A percentile compares a stretch with the other conserved stretches of the same genome.
Evolutionary conservation across 2,329 filamentous ascomycete genomes (phyloP).

Genomic region (Beauveria sp.): DNA sequence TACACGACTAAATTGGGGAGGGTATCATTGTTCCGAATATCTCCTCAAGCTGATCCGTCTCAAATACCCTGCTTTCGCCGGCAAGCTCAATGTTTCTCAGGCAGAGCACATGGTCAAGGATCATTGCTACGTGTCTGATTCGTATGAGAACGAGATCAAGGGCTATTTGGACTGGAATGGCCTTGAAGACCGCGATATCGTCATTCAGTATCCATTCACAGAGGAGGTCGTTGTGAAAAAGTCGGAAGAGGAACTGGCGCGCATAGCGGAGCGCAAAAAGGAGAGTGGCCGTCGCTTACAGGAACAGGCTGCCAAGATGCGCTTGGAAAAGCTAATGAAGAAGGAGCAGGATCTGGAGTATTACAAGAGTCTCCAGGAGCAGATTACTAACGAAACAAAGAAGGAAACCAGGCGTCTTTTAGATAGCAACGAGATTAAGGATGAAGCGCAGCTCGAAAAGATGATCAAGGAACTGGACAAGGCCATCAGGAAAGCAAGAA

Average conservation of each 20-base stretch:
- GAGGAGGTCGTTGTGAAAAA: conserved; percentile 89
- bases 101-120: conserved; percentile 80
- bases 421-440: conserved; percentile 85
- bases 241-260: conserved; percentile 84
- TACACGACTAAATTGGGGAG: conserved; percentile 89
- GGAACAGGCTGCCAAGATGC: conserved; percentile 95
- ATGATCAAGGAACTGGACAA: conserved; percentile 85
- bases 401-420: conserved; percentile 83
- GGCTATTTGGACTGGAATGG: conserved; percentile 84
- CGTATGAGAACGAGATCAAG: conserved; percentile 73
- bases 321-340: conserved; percentile 85
- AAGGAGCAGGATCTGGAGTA: conserved; percentile 96
- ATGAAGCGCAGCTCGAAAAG: conserved; percentile 78
- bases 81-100: conserved; percentile 78
- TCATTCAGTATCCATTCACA: conserved; percentile 88
- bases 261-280: conserved; percentile 87
- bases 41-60: conserved; percentile 79
- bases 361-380: conserved; percentile 73
- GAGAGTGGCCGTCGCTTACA: conserved; percentile 87
- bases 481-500: conserved; percentile 79
- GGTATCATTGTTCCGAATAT: conserved; percentile 83
- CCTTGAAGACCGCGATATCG: conserved; percentile 77
- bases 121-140: conserved; percentile 80
- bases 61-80: conserved; percentile 85
- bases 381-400: conserved; percentile 70